phyloP scores from a whole-genome alignment of 176 grass and related monocot genomes.

The Eragrostis nindensis region DNA sequence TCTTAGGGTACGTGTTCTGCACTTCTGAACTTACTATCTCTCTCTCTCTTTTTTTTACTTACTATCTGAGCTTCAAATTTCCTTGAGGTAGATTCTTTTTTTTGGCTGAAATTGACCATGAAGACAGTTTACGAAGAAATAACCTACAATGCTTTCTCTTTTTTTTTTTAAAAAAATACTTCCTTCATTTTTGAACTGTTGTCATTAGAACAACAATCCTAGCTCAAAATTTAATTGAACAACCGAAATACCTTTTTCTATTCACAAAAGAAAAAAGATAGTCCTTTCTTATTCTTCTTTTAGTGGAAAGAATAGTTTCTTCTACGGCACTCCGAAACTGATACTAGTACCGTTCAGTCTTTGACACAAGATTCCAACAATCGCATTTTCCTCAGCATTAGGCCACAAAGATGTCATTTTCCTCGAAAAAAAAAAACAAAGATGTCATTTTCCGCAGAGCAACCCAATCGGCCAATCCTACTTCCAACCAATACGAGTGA shows the following conservation, averaged over 20 bases:
- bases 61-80: constrained; percentile 2
- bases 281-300: background rate
- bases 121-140: background rate
- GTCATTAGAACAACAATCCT: no score
- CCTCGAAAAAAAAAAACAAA: background rate
- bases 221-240: no score
- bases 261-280: background rate
- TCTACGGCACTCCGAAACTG: background rate
- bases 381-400: background rate
- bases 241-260: no score
- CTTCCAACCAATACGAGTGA: background rate
- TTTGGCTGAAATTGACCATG: background rate
- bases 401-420: background rate
- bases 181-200: no score
- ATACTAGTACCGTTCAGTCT: background rate
- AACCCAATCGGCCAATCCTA: background rate
- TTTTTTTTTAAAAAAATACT: background rate
- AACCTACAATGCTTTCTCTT: background rate
- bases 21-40: background rate
- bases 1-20: constrained; percentile 59
- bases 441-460: background rate
- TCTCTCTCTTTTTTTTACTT: background rate
- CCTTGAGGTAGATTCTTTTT: no score
- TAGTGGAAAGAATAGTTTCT: background rate
- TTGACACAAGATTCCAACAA: background rate